Base-by-base conservation (phyloP, 805 yeast species). In the Cephaloascus fragrans region DNA sequence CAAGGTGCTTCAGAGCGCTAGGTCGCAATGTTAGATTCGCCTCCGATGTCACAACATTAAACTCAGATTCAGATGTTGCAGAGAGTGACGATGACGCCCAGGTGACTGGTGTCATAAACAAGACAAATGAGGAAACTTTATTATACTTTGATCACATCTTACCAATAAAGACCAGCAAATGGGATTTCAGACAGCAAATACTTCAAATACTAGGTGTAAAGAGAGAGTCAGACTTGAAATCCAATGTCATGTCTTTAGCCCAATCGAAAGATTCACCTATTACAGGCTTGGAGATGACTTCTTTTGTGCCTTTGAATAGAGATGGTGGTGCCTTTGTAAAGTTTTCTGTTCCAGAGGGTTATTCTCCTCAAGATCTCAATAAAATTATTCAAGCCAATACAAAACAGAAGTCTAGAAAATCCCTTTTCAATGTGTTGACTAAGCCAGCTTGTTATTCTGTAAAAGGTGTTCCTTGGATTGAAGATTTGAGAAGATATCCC, bases 241-340 rank as follows among this genome's bases (percentile, higher is more conserved):
- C 49, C 3, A 49, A 44, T 28, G 55, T 59, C 3, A 38, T 55
- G 38, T 45, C 50, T 2, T 52, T 70, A 10, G 69, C 76, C 0
- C 59, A 64, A 28, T 66, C 72, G 4, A 46, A 47, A 3, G 45
- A 44, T 1, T 53, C 51, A 17, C 63, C 68, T 2, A 57, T 67
- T n/a, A 38, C 16, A 14, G 26, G 4, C 12, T 48, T 79, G 18
- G 59, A 68, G 20, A 63, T 86, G 37, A 66, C 73, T 4, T 77
- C 79, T 2, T 69, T 86, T 23, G 74, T 80, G 26, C 83, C 93
- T 0, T 72, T 89, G 40, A 68, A 66, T 41, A 68, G 95, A 43
- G 98, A 93, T 52, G 96, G 97, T 38, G 97, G 97, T 35, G 96
- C 87, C 2, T 89, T 90, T 68, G 93, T 86, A 29, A 82, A 81